Evolutionary conservation across 805 yeast genomes (phyloP), one percentile per base, ranked within the genome.

Genomic region (Cyberlindnera sargentensis): DNA sequence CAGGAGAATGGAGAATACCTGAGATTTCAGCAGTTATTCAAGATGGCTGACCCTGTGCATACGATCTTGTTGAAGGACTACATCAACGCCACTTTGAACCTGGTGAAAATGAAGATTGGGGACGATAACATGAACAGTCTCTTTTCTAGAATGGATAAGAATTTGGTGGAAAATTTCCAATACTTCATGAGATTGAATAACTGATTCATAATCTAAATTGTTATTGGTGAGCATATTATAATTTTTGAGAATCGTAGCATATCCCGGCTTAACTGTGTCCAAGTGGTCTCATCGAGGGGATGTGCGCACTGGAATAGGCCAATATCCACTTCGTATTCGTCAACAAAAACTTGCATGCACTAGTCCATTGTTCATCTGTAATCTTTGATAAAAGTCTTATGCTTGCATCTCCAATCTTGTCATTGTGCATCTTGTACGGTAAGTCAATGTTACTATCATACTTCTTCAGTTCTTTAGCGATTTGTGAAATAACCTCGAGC

Each of bases 261-360:
- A 15, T 15, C 20, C 20, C 20, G 20, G 20, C 20, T 15, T 15
- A 15, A 10, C 6, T 11, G 5, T 8, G 26, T 6, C 28, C 20
- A 28, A 28, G 30, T 37, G 31, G 34, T 36, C 52, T 43, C 25
- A 43, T 24, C 24, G 35, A 28, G 3, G 53, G 47, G 23, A 48
- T 59, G 44, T 63, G 59, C 2, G 63, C 70, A 46, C 82, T 73
- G 3, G 87, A 77, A 57, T 81, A 88, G 4, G 90, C 82, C 43
- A 90, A 64, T 6, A 91, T 72, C 95, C 96, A 91, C 57, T 87
- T 88, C 29, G 79, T 71, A 55, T 91, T 78, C 0, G 93, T 85
- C 39, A 90, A 65, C 9, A 91, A 67, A 56, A 80, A 84, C 54
- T 84, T 83, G 64, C 96, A 89, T 1, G 95, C 91, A 26, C 82